Evolutionary conservation across 176 grass and related monocot genomes (phyloP), one percentile per base, ranked within the genome.

Genomic region (Paspalum notatum): DNA sequence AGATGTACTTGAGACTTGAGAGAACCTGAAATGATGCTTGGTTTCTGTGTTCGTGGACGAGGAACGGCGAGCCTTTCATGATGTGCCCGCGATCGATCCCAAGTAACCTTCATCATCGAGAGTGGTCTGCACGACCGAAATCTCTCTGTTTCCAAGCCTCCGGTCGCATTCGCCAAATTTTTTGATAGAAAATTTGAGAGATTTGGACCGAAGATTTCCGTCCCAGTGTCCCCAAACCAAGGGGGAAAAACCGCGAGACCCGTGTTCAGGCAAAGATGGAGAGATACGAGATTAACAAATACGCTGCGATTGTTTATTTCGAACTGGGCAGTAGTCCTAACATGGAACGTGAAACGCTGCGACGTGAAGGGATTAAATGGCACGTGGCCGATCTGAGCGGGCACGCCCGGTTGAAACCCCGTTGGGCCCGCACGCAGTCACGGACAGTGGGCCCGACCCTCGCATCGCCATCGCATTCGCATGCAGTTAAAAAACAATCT

Each of bases 331-430:
- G 22, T 12, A 39, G 82, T 75, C 42, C 63, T 78, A 83, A 82
- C 82, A 78, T 73, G 88, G 66, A 86, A 86, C 72, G 72, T 84
- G 74, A 78, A 86, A 71, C 59, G 65, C 44, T 80, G 81, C 69
- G 59, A 84, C 41, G 81, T 16, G 41, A 21, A 51, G 38, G 43
- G 77, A 45, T 79, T 86, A 72, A 86, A 78, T 72, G 72, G 71
- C 82, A 85, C 82, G 72, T 89, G 82, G 72, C 72, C 77, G 72
- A 71, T 85, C 87, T 82, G 78, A 77, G 44, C 57, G 21, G 22
- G 32, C 78, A 71, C 82, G 64, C 62, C 71, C 37, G 43, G 75
- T 77, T 72, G 73, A 85, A 71, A 62, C 13, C 11, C 37, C 51
- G 4, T 49, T 11, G 81, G 86, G 16, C 62, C 80, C 32, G 18